Percentiles rank a stretch among this genome's conserved stretches.
These are phyloP conservation scores for Excoecaria agallocha DNA, from an alignment of 345 rosid species.

Conservation along the genomic window DNA sequence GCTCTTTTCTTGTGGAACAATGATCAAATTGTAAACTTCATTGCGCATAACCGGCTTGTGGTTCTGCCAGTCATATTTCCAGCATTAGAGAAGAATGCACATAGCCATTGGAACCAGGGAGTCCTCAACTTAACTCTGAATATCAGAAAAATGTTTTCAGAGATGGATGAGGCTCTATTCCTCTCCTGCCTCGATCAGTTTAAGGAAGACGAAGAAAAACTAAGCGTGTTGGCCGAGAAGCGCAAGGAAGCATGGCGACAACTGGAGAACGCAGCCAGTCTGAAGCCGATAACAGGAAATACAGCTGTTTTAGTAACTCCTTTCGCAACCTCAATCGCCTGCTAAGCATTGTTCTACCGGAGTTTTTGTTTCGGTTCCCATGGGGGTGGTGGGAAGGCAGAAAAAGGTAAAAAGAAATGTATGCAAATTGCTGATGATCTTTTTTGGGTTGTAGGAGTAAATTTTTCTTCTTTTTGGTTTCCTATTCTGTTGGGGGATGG, in stretches of 20 bases:
- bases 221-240: constrained; percentile 41
- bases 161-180: constrained; percentile 73
- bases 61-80: constrained; percentile 66
- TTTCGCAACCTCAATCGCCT: constrained; percentile 46
- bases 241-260: constrained; percentile 62
- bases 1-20: constrained; percentile 90
- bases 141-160: constrained; percentile 67
- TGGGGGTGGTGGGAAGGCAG: not conserved
- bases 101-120: constrained; percentile 76
- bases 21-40: constrained; percentile 74
- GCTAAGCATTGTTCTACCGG: constrained; percentile 20
- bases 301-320: constrained; percentile 66
- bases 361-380: not conserved
- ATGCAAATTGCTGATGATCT: constrained; percentile 11
- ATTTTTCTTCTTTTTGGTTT: constrained; percentile 4
- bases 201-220: constrained; percentile 57
- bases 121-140: constrained; percentile 68
- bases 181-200: constrained; percentile 56
- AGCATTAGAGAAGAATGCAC: constrained; percentile 68
- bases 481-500: constrained; percentile 17
- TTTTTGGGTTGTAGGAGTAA: constrained; percentile 14
- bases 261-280: constrained; percentile 65
- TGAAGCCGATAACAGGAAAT: constrained; percentile 58
- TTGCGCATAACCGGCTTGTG: constrained; percentile 61
- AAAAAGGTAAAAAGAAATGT: not conserved